phyloP scores from a whole-genome alignment of 305 asterid genomes.

The Petunia hybrid region DNA sequence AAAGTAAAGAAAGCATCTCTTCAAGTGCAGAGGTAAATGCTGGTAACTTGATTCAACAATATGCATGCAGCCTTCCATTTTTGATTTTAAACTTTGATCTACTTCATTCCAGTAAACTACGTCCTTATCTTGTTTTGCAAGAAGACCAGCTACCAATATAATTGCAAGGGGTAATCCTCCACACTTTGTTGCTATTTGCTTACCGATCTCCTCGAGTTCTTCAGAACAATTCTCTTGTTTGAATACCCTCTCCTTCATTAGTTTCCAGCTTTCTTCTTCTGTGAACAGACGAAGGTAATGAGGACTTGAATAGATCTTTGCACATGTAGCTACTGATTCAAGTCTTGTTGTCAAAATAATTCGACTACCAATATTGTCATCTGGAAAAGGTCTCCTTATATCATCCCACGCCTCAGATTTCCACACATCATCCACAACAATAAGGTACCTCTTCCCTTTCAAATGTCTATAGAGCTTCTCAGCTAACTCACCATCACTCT shows the following conservation, averaged over 20 bases:
- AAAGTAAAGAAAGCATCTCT: background rate
- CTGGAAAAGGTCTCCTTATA: constrained; percentile 13
- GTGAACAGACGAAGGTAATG: background rate
- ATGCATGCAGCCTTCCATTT: background rate
- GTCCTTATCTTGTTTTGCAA: background rate
- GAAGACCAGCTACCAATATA: constrained; percentile 20
- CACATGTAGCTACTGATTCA: background rate
- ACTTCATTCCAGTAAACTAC: background rate
- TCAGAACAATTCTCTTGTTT: background rate
- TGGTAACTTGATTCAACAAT: constrained; percentile 1
- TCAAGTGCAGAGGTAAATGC: background rate
- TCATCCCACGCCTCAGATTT: constrained; percentile 27
- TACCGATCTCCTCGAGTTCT: background rate
- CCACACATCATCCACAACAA: constrained; percentile 41
- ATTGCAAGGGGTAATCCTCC: background rate
- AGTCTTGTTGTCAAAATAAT: constrained; percentile 24
- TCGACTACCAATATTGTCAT: constrained; percentile 33
- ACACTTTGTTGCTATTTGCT: constrained; percentile 24
- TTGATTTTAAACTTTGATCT: background rate
- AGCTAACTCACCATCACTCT: background rate
- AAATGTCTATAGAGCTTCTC: background rate
- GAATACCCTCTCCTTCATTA: constrained; percentile 10
- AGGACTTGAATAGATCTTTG: background rate
- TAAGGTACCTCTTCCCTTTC: constrained; percentile 21
- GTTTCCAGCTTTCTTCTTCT: constrained; percentile 24